These are phyloP conservation scores for Cicer judaicum DNA, from an alignment of 306 rosid genomes.

Conservation along the genomic window DNA sequence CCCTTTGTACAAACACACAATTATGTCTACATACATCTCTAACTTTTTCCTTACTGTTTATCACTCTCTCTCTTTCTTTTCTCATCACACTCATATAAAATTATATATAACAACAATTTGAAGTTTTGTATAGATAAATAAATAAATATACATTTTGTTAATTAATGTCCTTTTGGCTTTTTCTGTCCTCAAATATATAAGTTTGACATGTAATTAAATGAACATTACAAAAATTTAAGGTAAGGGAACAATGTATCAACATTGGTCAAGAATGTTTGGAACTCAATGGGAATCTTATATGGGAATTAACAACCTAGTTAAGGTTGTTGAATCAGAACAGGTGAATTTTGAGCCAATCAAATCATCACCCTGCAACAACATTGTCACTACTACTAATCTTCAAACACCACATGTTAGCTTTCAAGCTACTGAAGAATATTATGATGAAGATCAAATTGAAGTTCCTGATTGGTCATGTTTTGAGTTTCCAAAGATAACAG, in stretches of 20 bases:
- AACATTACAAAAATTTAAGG: slow-evolving; percentile 2
- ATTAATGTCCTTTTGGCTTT: not conserved
- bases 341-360: slow-evolving; percentile 37
- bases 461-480: slow-evolving; percentile 41
- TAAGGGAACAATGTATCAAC: slow-evolving; percentile 33
- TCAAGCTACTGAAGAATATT: slow-evolving; percentile 40
- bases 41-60: slow-evolving; percentile 21
- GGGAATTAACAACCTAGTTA: slow-evolving; percentile 37
- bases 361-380: slow-evolving; percentile 36
- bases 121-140: not conserved
- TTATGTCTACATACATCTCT: slow-evolving; percentile 41
- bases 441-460: slow-evolving; percentile 27
- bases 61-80: not conserved
- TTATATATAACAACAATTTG: slow-evolving; percentile 4
- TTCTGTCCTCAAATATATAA: not conserved
- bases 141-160: not conserved
- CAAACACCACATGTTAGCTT: slow-evolving; percentile 18
- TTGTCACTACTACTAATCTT: slow-evolving; percentile 25
- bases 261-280: slow-evolving; percentile 33
- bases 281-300: slow-evolving; percentile 39
- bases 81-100: not conserved
- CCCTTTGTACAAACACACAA: slow-evolving; percentile 27
- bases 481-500: slow-evolving; percentile 39
- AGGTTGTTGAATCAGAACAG: slow-evolving; percentile 35
- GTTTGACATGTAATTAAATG: slow-evolving; percentile 32